These are phyloP conservation scores for Monosporozyma siamensis DNA, from an alignment of 805 yeast genomes.

Conservation along the genomic window DNA sequence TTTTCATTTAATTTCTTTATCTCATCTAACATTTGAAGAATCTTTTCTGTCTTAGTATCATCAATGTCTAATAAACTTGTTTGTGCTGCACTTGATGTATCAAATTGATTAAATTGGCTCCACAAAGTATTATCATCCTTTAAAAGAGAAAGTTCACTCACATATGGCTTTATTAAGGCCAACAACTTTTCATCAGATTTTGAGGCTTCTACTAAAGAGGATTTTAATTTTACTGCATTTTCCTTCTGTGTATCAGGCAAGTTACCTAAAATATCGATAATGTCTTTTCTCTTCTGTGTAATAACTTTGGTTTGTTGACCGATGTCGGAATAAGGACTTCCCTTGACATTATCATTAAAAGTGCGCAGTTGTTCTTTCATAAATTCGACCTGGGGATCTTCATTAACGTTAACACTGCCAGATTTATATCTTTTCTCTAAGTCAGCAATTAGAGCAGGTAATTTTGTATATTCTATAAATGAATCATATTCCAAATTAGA, in stretches of 20 bases:
- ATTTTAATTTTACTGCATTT: conserved; percentile 48
- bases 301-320: conserved; percentile 31
- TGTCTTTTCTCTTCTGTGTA: conserved; percentile 28
- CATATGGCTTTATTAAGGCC: conserved; percentile 36
- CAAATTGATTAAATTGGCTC: conserved; percentile 30
- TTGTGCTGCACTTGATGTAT: conserved; percentile 9
- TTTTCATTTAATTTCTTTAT: conserved; percentile 53
- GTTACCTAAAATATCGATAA: conserved; percentile 26
- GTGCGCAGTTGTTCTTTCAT: conserved; percentile 26
- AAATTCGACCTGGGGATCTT: conserved; percentile 17
- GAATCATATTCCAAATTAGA: conserved; percentile 73
- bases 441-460: conserved; percentile 57
- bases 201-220: conserved; percentile 52
- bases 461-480: conserved; percentile 67
- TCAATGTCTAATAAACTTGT: conserved; percentile 62
- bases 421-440: conserved; percentile 34
- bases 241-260: conserved; percentile 40
- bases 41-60: conserved; percentile 32
- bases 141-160: conserved; percentile 37
- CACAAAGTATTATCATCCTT: conserved; percentile 35
- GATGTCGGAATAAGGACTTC: conserved; percentile 24
- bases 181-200: conserved; percentile 48
- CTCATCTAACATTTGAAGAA: conserved; percentile 34
- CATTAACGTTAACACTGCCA: conserved; percentile 19
- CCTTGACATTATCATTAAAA: conserved; percentile 22